Evolutionary conservation across 495 filamentous ascomycete species (phyloP).

Genomic region (Tricharina praecox): DNA sequence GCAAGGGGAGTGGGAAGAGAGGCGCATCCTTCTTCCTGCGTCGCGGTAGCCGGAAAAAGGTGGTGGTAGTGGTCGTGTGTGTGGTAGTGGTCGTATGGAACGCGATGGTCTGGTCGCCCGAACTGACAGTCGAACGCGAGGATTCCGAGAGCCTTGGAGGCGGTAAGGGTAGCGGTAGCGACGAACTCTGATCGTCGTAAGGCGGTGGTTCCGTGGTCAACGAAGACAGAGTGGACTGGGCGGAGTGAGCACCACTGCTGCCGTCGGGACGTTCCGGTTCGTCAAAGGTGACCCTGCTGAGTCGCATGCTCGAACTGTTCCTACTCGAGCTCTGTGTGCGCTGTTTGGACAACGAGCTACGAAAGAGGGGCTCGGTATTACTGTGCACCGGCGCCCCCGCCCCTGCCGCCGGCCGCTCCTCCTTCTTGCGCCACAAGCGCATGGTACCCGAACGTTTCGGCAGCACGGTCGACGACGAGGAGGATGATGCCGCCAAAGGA

Average conservation of each 20-base stretch:
- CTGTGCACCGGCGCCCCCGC: no score
- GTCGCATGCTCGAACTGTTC: slow-evolving; percentile 31
- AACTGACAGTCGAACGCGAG: slow-evolving; percentile 75
- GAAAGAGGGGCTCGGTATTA: slow-evolving; percentile 13
- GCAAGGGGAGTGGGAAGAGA: slow-evolving; percentile 81
- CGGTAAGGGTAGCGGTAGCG: slow-evolving; percentile 50
- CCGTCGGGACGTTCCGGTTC: slow-evolving; percentile 48
- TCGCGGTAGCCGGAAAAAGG: slow-evolving; percentile 66
- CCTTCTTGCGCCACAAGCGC: slow-evolving; percentile 20
- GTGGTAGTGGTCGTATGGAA: slow-evolving; percentile 42
- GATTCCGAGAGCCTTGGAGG: slow-evolving; percentile 72
- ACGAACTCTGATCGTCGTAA: slow-evolving; percentile 45
- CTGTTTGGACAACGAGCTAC: slow-evolving; percentile 30
- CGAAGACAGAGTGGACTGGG: slow-evolving; percentile 4
- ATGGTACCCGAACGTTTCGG: slow-evolving; percentile 19
- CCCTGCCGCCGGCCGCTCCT: slow-evolving; percentile 6
- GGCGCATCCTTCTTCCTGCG: slow-evolving; percentile 66
- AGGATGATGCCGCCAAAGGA: no score
- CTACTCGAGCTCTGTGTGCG: slow-evolving; percentile 5
- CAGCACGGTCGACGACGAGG: no score
- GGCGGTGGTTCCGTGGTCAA: slow-evolving; percentile 16
- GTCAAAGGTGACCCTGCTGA: slow-evolving; percentile 45
- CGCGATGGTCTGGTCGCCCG: slow-evolving; percentile 48
- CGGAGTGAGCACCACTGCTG: slow-evolving; percentile 7
- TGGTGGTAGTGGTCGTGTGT: slow-evolving; percentile 43